Conservation (phyloP, 495 filamentous ascomycete genomes). For the Penicillium riverlandense region DNA sequence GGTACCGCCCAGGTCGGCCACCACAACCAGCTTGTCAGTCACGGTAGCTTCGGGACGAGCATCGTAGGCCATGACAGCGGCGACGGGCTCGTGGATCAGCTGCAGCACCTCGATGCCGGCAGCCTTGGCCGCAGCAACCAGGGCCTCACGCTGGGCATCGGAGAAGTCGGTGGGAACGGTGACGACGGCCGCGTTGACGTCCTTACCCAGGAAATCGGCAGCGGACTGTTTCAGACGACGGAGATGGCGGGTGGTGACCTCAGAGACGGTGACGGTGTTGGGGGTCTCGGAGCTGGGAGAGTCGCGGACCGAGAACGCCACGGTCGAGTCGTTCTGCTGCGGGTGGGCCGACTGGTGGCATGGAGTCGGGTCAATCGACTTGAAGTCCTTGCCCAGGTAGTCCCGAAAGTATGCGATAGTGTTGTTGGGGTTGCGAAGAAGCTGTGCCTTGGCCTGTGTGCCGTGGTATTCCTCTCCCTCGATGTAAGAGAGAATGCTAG, state of each 20-base stretch:
- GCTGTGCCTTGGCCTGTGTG: conserved; percentile 86
- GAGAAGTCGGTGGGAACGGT: conserved; percentile 90
- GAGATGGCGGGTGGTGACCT: conserved; percentile 82
- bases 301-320: conserved; percentile 81
- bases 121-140: conserved; percentile 67
- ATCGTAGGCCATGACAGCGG: conserved; percentile 87
- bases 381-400: conserved; percentile 89
- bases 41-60: conserved; percentile 68
- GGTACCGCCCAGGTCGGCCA: conserved; percentile 89
- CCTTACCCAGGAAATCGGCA: conserved; percentile 84
- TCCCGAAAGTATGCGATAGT: conserved; percentile 95
- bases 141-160: conserved; percentile 74
- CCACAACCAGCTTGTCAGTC: conserved; percentile 81
- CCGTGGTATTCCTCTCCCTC: conserved; percentile 95
- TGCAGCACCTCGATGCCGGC: conserved; percentile 88
- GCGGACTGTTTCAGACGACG: conserved; percentile 75
- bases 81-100: conserved; percentile 87
- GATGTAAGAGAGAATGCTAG: conserved; percentile 87
- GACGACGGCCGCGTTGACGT: conserved; percentile 86
- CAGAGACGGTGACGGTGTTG: conserved; percentile 69
- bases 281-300: conserved; percentile 54
- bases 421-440: conserved; percentile 85
- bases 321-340: conserved; percentile 59
- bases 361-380: conserved; percentile 91
- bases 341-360: conserved; percentile 93